These are phyloP conservation scores for Niebla homalea DNA, from an alignment of 495 filamentous ascomycete genomes.

Conservation along the genomic window DNA sequence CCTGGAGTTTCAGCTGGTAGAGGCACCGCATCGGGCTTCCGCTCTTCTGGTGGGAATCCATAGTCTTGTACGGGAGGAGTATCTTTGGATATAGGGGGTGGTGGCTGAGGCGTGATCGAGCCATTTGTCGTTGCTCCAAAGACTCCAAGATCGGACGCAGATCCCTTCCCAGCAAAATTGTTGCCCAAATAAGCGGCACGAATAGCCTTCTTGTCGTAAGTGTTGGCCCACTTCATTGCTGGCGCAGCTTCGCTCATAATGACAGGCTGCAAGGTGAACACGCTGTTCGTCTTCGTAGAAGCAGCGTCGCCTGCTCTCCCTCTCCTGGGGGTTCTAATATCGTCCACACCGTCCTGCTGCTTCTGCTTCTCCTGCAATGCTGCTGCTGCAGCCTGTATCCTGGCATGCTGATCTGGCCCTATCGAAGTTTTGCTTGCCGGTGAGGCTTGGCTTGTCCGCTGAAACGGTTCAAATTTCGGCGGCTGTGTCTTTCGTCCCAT, in stretches of 20 bases:
- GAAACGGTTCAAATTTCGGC: conserved; percentile 36
- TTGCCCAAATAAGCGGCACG: conserved; percentile 69
- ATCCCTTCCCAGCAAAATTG: conserved; percentile 51
- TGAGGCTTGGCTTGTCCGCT: conserved; percentile 30
- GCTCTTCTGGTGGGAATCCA: conserved; percentile 11
- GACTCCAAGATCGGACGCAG: conserved; percentile 15
- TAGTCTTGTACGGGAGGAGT: conserved; percentile 16
- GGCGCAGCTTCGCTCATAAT: conserved; percentile 80
- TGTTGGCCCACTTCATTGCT: conserved; percentile 90
- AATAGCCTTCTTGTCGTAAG: conserved; percentile 76
- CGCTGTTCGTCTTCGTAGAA: conserved; percentile 73
- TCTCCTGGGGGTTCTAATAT: conserved; percentile 19
- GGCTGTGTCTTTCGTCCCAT: conserved; percentile 31
- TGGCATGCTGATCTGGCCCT: conserved; percentile 81
- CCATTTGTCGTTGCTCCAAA: conserved; percentile 6
- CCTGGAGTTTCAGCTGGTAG: conserved; percentile 15
- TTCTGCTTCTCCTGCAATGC: conserved; percentile 59
- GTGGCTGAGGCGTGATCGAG: conserved; percentile 12
- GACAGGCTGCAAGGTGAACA: conserved; percentile 75
- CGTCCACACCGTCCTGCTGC: conserved; percentile 34
- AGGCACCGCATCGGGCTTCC: conserved; percentile 12
- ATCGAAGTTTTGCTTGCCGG: conserved; percentile 75
- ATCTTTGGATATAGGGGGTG: conserved; percentile 10
- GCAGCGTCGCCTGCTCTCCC: conserved; percentile 33
- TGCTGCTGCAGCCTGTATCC: conserved; percentile 78